Base-by-base conservation (phyloP, 2,329 filamentous ascomycete genomes). In the Podosphaera fusca region DNA sequence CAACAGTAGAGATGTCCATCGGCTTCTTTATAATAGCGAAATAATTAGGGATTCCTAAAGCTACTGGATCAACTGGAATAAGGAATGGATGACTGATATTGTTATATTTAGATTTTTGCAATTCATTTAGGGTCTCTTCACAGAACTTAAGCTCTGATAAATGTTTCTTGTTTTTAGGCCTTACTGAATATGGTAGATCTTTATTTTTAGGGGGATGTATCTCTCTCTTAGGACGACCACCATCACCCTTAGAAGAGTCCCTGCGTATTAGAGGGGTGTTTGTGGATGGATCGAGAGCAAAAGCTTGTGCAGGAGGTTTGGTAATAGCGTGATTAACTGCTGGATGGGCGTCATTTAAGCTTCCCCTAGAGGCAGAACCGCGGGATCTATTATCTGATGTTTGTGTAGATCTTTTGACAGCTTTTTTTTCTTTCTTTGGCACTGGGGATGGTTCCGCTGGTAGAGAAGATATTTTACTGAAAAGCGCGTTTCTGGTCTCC, bases 21-120 rank as follows among this genome's bases (percentile, higher is more conserved):
- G 92, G 92, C 67, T 89, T 87, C 74, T 95, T 96, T 71, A 98
- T 88, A 60, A 96, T 75, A 65, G 84, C 87, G 68, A 92, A 87
- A 68, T 98, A 98, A 31, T 84, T 83, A 0, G 92, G 92, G 59
- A 96, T 95, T 67, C 90, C 88, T 56, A 96, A 73, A 0, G 89
- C 90, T 40, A 96, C 89, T 0, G 92, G 88, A 67, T 98, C 92
- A 29, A 98, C 92, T 0, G 92, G 85, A 6, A 78, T 72, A 64
- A 87, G 72, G 72, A 98, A 98, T 59, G 85, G 82, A 57, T 76
- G 75, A 49, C 87, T 87, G 62, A 82, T 72, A 1, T 71, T 66
- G 57, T 74, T 75, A 66, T 95, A 78, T 67, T 86, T 89, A 0
- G 76, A 70, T 67, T 87, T 85, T 69, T 82, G 78, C 36, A 96